A percentile compares a stretch with the other conserved stretches of the same genome.
phyloP scores from a whole-genome alignment of 108 stramenopile species.

The Cyclotella choctawhatcheeana region DNA sequence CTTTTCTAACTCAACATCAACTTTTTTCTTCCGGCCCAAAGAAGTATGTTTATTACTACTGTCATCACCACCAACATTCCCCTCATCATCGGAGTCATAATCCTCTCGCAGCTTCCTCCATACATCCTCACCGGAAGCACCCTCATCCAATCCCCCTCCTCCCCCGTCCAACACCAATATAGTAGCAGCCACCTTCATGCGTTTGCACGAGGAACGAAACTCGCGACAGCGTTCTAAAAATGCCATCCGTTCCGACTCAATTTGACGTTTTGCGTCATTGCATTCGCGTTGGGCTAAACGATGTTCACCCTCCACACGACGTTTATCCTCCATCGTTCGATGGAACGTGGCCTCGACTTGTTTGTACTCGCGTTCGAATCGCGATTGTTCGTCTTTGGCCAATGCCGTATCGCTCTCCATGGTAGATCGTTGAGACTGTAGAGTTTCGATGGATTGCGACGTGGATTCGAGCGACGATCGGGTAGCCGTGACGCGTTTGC shows the following conservation, averaged over 20 bases:
- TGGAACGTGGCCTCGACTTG: neutral
- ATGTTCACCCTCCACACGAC: constrained; percentile 22
- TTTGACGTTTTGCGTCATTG: constrained; percentile 19
- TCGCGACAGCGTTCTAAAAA: constrained; percentile 50
- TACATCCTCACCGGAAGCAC: too few species aligned
- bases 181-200: constrained; percentile 41
- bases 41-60: neutral
- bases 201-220: constrained; percentile 42
- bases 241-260: constrained; percentile 31
- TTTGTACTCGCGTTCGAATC: constrained; percentile 18
- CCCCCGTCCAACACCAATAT: constrained; percentile 45
- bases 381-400: constrained; percentile 10
- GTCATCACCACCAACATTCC: constrained; percentile 1
- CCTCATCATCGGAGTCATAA: constrained; percentile 20
- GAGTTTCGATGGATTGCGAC: constrained; percentile 19
- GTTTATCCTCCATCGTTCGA: constrained; percentile 24
- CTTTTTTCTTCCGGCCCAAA: constrained; percentile 9
- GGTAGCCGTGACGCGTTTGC: constrained; percentile 28
- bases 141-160: constrained; percentile 3
- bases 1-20: constrained; percentile 30
- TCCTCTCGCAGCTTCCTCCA: constrained; percentile 44
- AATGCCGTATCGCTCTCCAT: constrained; percentile 23
- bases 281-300: constrained; percentile 21
- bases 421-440: constrained; percentile 24
- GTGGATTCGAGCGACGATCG: constrained; percentile 29